Percentiles rank a stretch among this genome's conserved stretches.
These are phyloP conservation scores for Leccinellum rugosiceps DNA, from an alignment of 768 basidiomycete species.

Conservation along the genomic window DNA sequence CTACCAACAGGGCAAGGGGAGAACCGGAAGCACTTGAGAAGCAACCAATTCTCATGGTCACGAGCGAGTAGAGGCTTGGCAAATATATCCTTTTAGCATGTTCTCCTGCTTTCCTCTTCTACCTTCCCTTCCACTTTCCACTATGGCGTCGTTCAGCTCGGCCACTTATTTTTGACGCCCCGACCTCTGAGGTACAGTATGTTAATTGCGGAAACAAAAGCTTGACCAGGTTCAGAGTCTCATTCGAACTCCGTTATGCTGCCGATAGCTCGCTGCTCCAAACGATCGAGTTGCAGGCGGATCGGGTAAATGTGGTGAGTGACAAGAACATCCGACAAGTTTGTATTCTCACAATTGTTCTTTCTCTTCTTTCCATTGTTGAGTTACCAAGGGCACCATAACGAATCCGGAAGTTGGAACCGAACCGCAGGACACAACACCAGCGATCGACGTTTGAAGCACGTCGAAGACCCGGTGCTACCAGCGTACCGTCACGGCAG, in stretches of 20 bases:
- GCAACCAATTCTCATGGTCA: not conserved
- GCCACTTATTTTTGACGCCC: not conserved
- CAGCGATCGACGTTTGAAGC: not conserved
- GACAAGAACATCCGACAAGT: constrained; percentile 5
- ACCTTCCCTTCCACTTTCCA: too few relatives aligned
- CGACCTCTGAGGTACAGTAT: not conserved
- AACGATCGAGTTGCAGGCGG: not conserved
- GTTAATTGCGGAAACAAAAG: not conserved
- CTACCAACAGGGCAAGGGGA: too few relatives aligned
- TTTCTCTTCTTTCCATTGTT: not conserved
- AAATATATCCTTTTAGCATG: not conserved
- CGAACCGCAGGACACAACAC: not conserved
- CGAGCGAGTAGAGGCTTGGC: not conserved
- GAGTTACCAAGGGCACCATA: not conserved
- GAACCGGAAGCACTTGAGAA: too few relatives aligned
- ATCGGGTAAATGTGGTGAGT: not conserved
- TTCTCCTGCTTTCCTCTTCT: not conserved
- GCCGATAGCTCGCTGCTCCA: not conserved
- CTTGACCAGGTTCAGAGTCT: not conserved
- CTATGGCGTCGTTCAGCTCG: not conserved
- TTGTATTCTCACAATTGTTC: too few relatives aligned
- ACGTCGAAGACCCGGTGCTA: not conserved
- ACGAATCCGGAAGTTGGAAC: not conserved
- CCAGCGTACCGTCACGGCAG: not conserved
- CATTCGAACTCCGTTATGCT: not conserved